Evolutionary conservation across 768 basidiomycete genomes (phyloP).

Genomic region (Lyophyllum shimeji): DNA sequence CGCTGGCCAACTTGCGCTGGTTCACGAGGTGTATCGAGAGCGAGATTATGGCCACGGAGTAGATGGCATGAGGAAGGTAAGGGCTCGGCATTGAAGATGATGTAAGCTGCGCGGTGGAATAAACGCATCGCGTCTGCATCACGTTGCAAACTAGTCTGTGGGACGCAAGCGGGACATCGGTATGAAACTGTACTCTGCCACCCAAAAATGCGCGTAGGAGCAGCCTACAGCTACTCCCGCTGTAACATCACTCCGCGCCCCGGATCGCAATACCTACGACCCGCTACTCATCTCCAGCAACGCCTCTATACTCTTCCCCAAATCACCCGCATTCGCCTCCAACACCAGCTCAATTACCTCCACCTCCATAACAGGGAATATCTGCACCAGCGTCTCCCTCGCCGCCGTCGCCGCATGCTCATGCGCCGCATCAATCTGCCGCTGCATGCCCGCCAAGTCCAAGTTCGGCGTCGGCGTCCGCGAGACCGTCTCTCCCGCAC

Average conservation of each 20-base stretch:
- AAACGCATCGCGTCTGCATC: too few relatives aligned
- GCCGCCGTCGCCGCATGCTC: slow-evolving; percentile 72
- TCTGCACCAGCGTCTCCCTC: slow-evolving; percentile 77
- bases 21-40: slow-evolving; percentile 66
- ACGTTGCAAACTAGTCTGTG: too few relatives aligned
- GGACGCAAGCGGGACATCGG: not conserved
- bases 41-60: slow-evolving; percentile 64
- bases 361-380: slow-evolving; percentile 80
- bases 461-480: slow-evolving; percentile 70
- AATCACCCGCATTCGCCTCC: slow-evolving; percentile 85
- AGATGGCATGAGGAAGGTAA: slow-evolving; percentile 67
- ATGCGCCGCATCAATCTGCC: slow-evolving; percentile 77
- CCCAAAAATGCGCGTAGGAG: not conserved
- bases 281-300: slow-evolving; percentile 72
- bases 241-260: not conserved
- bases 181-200: not conserved
- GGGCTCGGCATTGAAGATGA: slow-evolving; percentile 20
- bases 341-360: slow-evolving; percentile 89
- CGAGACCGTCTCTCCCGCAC: slow-evolving; percentile 46
- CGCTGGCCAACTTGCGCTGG: slow-evolving; percentile 47
- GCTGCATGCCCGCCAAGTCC: slow-evolving; percentile 69
- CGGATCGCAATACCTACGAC: too few relatives aligned
- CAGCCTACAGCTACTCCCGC: not conserved
- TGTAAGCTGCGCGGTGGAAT: slow-evolving; percentile 8
- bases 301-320: slow-evolving; percentile 87